phyloP scores from a whole-genome alignment of 257 asterid genomes.

The Jacaranda mimosifolia region DNA sequence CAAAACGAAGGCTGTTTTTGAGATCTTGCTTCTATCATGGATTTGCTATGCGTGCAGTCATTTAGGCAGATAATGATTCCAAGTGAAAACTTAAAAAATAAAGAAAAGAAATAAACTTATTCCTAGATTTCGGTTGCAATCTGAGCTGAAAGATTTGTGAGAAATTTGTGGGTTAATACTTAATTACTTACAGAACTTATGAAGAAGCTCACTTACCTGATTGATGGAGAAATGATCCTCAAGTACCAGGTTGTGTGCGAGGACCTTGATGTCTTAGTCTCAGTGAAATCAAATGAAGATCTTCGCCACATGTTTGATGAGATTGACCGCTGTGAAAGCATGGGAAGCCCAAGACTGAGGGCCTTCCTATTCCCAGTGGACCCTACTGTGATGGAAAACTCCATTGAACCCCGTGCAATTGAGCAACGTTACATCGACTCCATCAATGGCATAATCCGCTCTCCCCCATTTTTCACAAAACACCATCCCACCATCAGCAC shows the following conservation, averaged over 20 bases:
- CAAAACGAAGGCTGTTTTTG: neutral
- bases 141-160: neutral
- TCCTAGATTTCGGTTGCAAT: neutral
- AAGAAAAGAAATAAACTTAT: neutral
- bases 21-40: neutral
- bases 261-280: conserved; percentile 74
- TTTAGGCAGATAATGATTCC: neutral
- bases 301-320: conserved; percentile 73
- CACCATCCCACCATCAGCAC: conserved; percentile 39
- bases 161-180: neutral
- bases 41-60: neutral
- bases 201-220: conserved; percentile 67
- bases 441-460: conserved; percentile 61
- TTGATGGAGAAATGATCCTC: conserved; percentile 68
- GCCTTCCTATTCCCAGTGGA: conserved; percentile 69
- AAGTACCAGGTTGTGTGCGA: conserved; percentile 69
- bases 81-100: neutral
- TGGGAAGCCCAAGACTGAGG: conserved; percentile 60
- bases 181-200: conserved; percentile 51
- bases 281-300: conserved; percentile 76
- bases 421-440: conserved; percentile 74
- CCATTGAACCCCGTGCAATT: conserved; percentile 39
- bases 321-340: conserved; percentile 51
- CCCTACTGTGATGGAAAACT: conserved; percentile 49
- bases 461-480: conserved; percentile 26